Evolutionary conservation across 305 asterid genomes (phyloP).

Genomic region (Rubia balearica): DNA sequence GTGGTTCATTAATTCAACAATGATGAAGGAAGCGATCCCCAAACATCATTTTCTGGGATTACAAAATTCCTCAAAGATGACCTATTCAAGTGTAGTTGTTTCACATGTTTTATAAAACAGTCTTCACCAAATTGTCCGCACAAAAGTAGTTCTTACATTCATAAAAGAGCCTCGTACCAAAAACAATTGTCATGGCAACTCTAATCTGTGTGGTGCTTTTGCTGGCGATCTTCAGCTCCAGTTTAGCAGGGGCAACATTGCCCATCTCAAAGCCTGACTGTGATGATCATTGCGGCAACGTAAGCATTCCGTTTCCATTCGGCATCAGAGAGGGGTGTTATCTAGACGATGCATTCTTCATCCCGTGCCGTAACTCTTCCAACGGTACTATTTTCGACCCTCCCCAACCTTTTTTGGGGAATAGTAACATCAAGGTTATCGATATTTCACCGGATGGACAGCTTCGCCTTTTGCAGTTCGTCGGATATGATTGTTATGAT

Average conservation of each 20-base stretch:
- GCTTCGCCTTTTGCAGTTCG: neutral
- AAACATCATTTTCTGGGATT: no score
- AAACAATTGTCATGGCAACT: neutral
- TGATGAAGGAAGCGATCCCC: no score
- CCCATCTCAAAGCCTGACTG: constrained; percentile 2
- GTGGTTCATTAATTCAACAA: no score
- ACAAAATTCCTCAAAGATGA: no score
- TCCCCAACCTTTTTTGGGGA: neutral
- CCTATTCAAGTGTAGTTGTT: no score
- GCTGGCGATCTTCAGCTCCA: neutral
- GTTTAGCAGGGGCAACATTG: neutral
- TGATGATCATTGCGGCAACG: neutral
- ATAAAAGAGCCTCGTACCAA: no score
- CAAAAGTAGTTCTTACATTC: no score
- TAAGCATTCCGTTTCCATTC: constrained; percentile 1
- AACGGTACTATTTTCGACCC: neutral
- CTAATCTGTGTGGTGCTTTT: neutral
- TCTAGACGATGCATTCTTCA: neutral
- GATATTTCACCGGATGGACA: neutral
- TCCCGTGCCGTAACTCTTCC: neutral
- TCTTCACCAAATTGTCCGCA: no score
- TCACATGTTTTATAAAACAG: no score
- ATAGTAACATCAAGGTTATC: accelerated
- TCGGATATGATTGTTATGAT: constrained; percentile 2
- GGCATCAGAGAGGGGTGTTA: neutral